Evolutionary conservation across 2,329 filamentous ascomycete species (phyloP), one percentile per base, ranked within the genome.

Genomic region (Teratosphaeria destructans): DNA sequence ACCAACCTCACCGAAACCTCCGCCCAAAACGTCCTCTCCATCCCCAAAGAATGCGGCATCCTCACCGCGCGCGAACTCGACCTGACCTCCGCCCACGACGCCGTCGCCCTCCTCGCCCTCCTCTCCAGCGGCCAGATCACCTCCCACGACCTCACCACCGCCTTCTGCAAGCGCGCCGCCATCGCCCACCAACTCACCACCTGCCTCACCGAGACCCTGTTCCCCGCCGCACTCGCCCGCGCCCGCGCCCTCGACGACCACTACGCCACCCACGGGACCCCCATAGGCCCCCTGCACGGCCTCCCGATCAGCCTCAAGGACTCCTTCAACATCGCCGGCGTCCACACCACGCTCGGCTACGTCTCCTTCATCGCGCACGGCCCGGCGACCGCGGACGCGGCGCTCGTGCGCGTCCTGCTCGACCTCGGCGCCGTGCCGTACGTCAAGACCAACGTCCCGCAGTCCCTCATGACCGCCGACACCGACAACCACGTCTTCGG

Each of bases 301-400:
- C 68, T 84, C 2, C 81, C 81, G 0, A 75, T 85, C 58, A 79
- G 76, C 5, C 65, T 84, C 12, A 86, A 86, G 67, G 84, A 86
- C 57, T 82, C 83, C 14, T 86, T 86, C 70, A 79, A 85, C 27
- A 74, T 87, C 52, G 79, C 79, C 60, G 83, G 81, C 1, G 68
- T 78, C 3, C 81, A 85, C 57, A 79, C 79, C 0, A 85, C 84
- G 0, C 71, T 86, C 3, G 84, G 84, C 6, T 85, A 85, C 63
- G 79, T 83, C 1, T 72, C 71, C 1, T 77, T 73, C 64, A 62
- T 75, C 26, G 59, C 68, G 1, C 64, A 68, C 7, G 62, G 60
- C 19, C 63, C 71, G 14, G 60, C 68, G 1, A 47, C 37, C 12
- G 61, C 68, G 2, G 74, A 77, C 57, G 70, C 70, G 3, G 64